Base-by-base conservation (phyloP, 306 rosid species). In the Macrotyloma uniflorum region DNA sequence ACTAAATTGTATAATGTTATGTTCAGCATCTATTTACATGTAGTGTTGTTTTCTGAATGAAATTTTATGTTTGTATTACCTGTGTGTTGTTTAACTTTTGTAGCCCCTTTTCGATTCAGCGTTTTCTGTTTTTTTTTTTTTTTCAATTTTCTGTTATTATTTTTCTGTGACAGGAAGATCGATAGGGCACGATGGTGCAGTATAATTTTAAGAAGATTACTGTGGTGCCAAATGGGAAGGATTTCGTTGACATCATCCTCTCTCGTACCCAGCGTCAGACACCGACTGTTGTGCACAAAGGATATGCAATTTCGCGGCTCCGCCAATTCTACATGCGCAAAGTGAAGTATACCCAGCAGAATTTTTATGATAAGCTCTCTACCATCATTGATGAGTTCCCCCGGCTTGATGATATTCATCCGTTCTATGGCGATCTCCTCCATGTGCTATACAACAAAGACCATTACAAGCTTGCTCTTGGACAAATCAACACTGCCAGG, bases 391-490 rank as follows among this genome's bases (percentile, higher is more conserved):
- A 93, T 0, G 97, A 91, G 64, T 91, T 93, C 77, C 98, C 98
- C 40, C 85, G 97, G 26, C 85, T 93, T 2, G 98, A 88, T 12
- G 93, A 67, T 79, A 89, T 91, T 79, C 98, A 91, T 43, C 97
- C 98, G 0, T 93, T 93, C 79, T 90, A 90, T 28, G 96, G 97
- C 0, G 97, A 93, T 64, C 91, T 93, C 22, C 94, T 93, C 28
- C 97, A 91, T 45, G 97, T 90, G 40, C 93, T 93, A 18, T 93
- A 93, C 85, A 91, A 93, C 82, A 93, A 91, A 68, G 98, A 93
- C 67, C 98, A 93, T 71, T 91, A 90, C 88, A 93, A 93, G 92
- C 98, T 93, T 77, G 98, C 97, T 0, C 97, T 93, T 73, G 98
- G 97, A 18, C 97, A 93, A 77, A 42, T 93, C 76, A 93, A 91